Conservation (phyloP, 345 rosid genomes). For the Nasturtium officinale region DNA sequence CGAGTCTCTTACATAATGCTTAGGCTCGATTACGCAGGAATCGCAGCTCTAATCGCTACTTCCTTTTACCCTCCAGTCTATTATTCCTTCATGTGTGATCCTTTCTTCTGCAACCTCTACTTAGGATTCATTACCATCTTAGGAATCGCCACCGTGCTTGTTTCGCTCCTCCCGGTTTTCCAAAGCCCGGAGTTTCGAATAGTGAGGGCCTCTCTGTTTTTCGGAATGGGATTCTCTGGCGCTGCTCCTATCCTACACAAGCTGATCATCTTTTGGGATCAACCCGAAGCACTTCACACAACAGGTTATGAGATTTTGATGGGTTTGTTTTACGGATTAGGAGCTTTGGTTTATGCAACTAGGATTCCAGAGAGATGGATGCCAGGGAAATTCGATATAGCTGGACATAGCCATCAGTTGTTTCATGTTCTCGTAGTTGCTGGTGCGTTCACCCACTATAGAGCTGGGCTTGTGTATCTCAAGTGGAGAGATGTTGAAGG, state of each 20-base stretch:
- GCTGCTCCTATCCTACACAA: conserved; percentile 81
- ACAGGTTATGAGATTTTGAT: conserved; percentile 82
- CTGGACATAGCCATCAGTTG: conserved; percentile 94
- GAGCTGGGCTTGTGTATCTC: conserved; percentile 80
- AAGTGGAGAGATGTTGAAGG: conserved; percentile 84
- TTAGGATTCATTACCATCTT: conserved; percentile 77
- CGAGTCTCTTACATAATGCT: conserved; percentile 85
- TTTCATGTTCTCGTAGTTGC: conserved; percentile 86
- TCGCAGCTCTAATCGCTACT: conserved; percentile 82
- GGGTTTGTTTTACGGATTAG: conserved; percentile 73
- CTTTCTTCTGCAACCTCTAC: conserved; percentile 90
- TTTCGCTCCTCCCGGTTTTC: conserved; percentile 80
- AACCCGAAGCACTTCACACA: conserved; percentile 88
- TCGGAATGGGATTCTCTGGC: conserved; percentile 84
- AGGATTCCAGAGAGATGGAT: conserved; percentile 92
- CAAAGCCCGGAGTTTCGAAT: conserved; percentile 75
- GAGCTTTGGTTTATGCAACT: conserved; percentile 77
- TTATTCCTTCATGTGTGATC: conserved; percentile 91
- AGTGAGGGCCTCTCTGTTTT: conserved; percentile 73
- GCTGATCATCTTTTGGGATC: conserved; percentile 73
- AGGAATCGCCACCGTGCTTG: conserved; percentile 64
- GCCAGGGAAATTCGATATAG: conserved; percentile 95
- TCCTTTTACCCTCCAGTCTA: conserved; percentile 90
- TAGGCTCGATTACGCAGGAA: conserved; percentile 87
- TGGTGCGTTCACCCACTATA: conserved; percentile 85